Conservation (phyloP, 2,329 filamentous ascomycete species). For the Aspergillus tamarii region DNA sequence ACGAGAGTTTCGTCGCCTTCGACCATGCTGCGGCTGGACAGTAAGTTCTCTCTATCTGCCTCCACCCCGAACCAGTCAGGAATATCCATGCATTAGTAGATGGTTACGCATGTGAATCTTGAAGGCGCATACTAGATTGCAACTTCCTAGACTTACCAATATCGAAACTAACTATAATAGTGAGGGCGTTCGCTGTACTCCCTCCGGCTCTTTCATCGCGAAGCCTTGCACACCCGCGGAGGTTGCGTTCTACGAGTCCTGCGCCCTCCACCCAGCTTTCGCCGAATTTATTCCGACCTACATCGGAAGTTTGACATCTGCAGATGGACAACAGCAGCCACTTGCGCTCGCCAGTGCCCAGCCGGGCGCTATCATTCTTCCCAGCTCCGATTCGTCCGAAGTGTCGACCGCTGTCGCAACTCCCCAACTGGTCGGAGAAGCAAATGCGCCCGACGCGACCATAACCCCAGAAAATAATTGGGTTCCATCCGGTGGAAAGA, state of each 20-base stretch:
- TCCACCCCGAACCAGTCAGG: conserved; percentile 1
- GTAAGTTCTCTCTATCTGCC: conserved; percentile 40
- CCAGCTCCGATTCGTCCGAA: conserved; percentile 26
- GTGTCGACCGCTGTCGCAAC: conserved; percentile 20
- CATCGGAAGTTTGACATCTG: conserved; percentile 77
- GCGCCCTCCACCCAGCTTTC: conserved; percentile 71
- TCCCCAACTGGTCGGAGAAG: conserved; percentile 12
- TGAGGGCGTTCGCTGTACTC: conserved; percentile 86
- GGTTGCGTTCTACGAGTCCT: conserved; percentile 85
- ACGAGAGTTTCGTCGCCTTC: conserved; percentile 47
- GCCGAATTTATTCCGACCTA: conserved; percentile 80
- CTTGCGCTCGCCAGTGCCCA: conserved; percentile 53
- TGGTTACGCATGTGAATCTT: conserved; percentile 1
- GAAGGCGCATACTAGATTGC: background rate
- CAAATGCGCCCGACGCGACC: conserved; percentile 18
- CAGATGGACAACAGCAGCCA: conserved; percentile 48
- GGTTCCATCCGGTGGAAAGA: conserved; percentile 60
- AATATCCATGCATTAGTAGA: background rate
- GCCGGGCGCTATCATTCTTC: conserved; percentile 40
- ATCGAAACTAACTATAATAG: conserved; percentile 51
- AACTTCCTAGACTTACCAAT: background rate
- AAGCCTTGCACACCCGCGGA: conserved; percentile 90
- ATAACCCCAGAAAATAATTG: conserved; percentile 36
- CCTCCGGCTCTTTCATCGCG: conserved; percentile 82
- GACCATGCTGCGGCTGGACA: conserved; percentile 53